Evolutionary conservation across 208 protist species (phyloP).

Genomic region (Angomonas ambiguus): DNA sequence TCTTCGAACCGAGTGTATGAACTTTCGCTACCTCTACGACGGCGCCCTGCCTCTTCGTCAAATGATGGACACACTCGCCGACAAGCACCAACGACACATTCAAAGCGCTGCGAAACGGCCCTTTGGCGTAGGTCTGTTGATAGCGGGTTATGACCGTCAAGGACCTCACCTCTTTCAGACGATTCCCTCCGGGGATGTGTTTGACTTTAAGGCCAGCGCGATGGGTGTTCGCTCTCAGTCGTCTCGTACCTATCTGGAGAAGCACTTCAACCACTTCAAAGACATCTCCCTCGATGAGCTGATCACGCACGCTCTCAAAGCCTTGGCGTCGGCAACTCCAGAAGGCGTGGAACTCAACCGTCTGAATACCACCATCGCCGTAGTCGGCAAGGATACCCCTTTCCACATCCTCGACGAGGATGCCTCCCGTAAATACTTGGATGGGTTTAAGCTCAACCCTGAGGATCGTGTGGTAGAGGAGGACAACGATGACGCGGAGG

Average conservation of each 20-base stretch:
- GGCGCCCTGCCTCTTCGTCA: constrained; percentile 61
- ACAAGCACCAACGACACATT: constrained; percentile 97
- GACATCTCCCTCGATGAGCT: constrained; percentile 84
- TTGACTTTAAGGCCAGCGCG: constrained; percentile 97
- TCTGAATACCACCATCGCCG: constrained; percentile 89
- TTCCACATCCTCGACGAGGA: constrained; percentile 90
- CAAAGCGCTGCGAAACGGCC: constrained; percentile 94
- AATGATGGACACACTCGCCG: constrained; percentile 79
- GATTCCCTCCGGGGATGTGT: constrained; percentile 96
- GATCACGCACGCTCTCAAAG: constrained; percentile 91
- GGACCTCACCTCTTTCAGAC: constrained; percentile 96
- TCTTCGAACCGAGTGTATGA: constrained; percentile 96
- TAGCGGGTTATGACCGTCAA: constrained; percentile 93
- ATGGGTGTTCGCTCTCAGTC: constrained; percentile 99
- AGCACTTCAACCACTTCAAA: constrained; percentile 92
- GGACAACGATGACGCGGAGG: constrained; percentile 58
- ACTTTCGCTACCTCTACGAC: constrained; percentile 94
- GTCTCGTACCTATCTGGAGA: constrained; percentile 99
- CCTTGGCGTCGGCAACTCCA: constrained; percentile 89
- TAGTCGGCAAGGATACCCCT: constrained; percentile 86
- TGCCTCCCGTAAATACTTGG: constrained; percentile 69
- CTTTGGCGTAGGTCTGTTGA: constrained; percentile 99
- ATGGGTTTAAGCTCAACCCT: constrained; percentile 71
- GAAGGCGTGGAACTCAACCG: constrained; percentile 89
- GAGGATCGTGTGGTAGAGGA: constrained; percentile 59